Base-by-base conservation (phyloP, 805 yeast genomes). In the Hemisphaericaspora nanyangensis region DNA sequence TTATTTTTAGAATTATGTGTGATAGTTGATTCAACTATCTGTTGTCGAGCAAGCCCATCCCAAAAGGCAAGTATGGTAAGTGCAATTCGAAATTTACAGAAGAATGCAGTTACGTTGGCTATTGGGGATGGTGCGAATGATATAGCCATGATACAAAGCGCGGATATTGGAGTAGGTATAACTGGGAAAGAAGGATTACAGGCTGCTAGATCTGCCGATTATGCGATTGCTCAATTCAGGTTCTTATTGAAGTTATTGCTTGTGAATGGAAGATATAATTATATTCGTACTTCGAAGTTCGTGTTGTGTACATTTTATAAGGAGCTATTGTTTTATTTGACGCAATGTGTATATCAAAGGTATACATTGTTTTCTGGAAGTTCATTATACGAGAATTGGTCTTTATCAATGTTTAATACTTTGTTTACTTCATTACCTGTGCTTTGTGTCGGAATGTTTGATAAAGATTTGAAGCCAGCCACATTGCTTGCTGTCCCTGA, bases 81-180 rank as follows among this genome's bases (percentile, higher is more conserved):
- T 19, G 73, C 80, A 25, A 88, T 95, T n/a, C 72, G 98, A 37
- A 66, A 72, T n/a, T 65, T 82, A 41, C 75, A 83, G 51, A 80
- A 73, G 35, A 63, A 64, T 2, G 74, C 85, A 29, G 96, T 93
- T 5, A 88, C 97, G 0, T 70, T 93, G 45, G 99, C 99, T 0
- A 85, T 93, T 56, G 99, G 99, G 6, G 99, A 93, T 64, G 99
- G 99, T 47, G 99, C 99, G 2, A 93, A 93, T 57, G 99, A 93
- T 61, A 90, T 93, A 56, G 98, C 99, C 1, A 93, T 93, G 99
- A 93, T 93, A 45, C 97, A 93, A 65, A 84, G 95, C 54, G 99
- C 99, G 0, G 98, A 93, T 61, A 88, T 93, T 40, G 99, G 99
- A 20, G 78, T 93, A 46, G 99, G 99, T 20, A 93, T 93, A 38